A percentile compares a stretch with the other conserved stretches of the same genome.
Evolutionary conservation across 1,139 yeast genomes (phyloP).

Genomic region (Lodderomyces elongisporus): DNA sequence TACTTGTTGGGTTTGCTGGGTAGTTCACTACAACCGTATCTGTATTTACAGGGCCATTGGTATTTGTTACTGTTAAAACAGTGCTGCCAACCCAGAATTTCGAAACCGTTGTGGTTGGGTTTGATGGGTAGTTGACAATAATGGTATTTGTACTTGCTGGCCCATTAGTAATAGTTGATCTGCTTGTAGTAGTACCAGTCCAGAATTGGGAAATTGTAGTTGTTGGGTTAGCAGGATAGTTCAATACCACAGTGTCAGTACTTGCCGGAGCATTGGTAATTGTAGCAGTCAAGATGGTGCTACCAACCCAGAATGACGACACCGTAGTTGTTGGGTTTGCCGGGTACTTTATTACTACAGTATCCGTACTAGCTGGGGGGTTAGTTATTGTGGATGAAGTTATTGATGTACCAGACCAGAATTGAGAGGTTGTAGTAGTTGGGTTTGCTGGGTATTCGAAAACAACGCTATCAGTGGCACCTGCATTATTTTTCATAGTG

Average conservation of each 20-base stretch:
- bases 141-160: conserved; percentile 16
- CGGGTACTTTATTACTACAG: conserved; percentile 19
- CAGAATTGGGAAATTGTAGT: conserved; percentile 12
- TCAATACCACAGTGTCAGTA: conserved; percentile 18
- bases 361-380: conserved; percentile 12
- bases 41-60: conserved; percentile 11
- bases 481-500: no score
- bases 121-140: conserved; percentile 16
- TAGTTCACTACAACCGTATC: conserved; percentile 17
- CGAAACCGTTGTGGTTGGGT: conserved; percentile 13
- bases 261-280: conserved; percentile 10
- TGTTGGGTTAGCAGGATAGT: conserved; percentile 13
- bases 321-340: conserved; percentile 10
- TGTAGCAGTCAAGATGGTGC: conserved; percentile 7
- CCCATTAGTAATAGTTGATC: conserved; percentile 10
- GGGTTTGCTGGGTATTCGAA: no score
- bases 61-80: conserved; percentile 10
- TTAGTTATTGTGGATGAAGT: conserved; percentile 10
- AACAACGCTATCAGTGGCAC: no score
- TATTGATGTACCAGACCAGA: conserved; percentile 7
- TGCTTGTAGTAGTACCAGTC: conserved; percentile 11
- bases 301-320: conserved; percentile 9
- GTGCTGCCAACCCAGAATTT: conserved; percentile 12
- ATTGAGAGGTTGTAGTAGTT: no score
- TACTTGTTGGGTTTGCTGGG: conserved; percentile 14